Base-by-base conservation (phyloP, 495 filamentous ascomycete genomes). In the Tetracladium marchalianum region DNA sequence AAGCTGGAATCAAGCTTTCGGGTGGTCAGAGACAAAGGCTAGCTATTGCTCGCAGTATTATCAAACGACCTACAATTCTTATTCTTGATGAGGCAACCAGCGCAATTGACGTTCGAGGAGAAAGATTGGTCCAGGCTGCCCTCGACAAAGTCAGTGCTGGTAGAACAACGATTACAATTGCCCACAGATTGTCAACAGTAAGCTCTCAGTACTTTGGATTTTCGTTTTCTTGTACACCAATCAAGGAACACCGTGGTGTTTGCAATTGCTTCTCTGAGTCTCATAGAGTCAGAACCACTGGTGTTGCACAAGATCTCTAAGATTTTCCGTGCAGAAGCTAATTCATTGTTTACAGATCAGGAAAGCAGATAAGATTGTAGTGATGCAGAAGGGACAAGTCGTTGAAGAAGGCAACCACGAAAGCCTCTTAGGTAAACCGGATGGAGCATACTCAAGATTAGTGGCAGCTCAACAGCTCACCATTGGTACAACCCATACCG, bases 1-100 rank as follows among this genome's bases (percentile, higher is more conserved):
- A 80, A 35, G 60, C 66, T 4, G 77, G 75, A 1, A 72, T 75
- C 60, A 80, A 75, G 41, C 54, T 81, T n/a, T 73, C 66, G n/a
- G 75, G 73, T 22, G 76, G 77, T 11, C 77, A 81, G 57, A 76
- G 77, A 49, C 82, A 86, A 53, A 66, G 81, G 35, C 61, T 86
- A 0, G 75, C 83, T 9, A 78, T 89, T 43, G 83, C 84, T 1
- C 68, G 84, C 16, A 80, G 78, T 18, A 76, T 88, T 24, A 73
- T 93, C 44, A 84, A 85, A 55, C 72, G 85, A 39, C 86, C 88
- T 0, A 76, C 77, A n/a, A 81, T 95, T 46, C 65, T 95, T 5
- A 81, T 94, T 31, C 65, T 95, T 6, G 87, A 93, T 55, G 87
- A 94, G 61, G 87, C 87, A 13, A 92, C 86, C 0, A 78, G 69